Evolutionary conservation across 1,284 basidiomycete species (phyloP).

Genomic region (Mycena citricolor): DNA sequence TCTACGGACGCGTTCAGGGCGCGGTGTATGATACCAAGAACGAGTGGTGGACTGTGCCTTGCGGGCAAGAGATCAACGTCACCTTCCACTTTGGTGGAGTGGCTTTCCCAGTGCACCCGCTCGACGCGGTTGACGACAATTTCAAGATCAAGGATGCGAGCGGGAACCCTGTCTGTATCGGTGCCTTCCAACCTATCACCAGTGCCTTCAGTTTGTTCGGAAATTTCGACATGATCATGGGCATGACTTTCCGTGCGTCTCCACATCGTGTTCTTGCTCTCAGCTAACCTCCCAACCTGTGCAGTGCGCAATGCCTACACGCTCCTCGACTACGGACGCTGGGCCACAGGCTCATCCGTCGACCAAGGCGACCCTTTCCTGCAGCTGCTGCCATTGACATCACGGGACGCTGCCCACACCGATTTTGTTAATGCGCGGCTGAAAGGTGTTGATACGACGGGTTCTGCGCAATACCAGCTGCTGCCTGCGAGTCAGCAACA

Average conservation of each 20-base stretch:
- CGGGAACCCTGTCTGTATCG: conserved; percentile 66
- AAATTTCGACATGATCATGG: conserved; percentile 78
- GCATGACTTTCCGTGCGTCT: conserved; percentile 73
- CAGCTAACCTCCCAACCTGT: neutral
- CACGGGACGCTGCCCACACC: conserved; percentile 41
- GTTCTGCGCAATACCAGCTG: conserved; percentile 49
- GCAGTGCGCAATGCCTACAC: conserved; percentile 70
- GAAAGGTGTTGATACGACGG: conserved; percentile 46
- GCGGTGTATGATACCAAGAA: conserved; percentile 61
- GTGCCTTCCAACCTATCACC: conserved; percentile 79
- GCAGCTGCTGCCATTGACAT: conserved; percentile 53
- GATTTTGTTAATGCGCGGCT: conserved; percentile 58
- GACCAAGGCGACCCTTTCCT: conserved; percentile 48
- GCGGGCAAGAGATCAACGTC: conserved; percentile 67
- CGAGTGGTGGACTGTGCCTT: conserved; percentile 72
- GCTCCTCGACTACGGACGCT: conserved; percentile 58
- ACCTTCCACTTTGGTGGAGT: conserved; percentile 69
- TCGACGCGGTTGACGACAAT: conserved; percentile 70
- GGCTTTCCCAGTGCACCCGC: conserved; percentile 69
- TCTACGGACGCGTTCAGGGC: conserved; percentile 76
- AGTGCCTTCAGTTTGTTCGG: conserved; percentile 74
- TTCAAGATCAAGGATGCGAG: conserved; percentile 51
- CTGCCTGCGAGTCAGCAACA: conserved; percentile 61
- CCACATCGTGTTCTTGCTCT: neutral
- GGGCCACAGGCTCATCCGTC: conserved; percentile 42